Evolutionary conservation across 1,139 yeast species (phyloP).

Genomic region (Sugiyamaella paludigena): DNA sequence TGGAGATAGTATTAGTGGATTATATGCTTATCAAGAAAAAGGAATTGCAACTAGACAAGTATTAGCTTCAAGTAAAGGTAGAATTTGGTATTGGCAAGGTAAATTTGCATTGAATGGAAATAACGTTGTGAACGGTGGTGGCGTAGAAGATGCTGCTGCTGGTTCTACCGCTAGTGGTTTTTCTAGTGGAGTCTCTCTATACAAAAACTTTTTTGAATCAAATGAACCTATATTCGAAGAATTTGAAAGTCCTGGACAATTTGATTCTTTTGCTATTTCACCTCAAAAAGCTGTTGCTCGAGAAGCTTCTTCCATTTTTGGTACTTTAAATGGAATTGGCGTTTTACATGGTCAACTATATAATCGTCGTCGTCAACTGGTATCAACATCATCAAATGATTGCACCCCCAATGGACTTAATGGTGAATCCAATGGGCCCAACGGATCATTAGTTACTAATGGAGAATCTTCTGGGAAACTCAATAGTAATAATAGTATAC

Average conservation of each 20-base stretch:
- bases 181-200: slow-evolving; percentile 33
- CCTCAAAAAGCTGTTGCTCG: slow-evolving; percentile 16
- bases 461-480: slow-evolving; percentile 8
- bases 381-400: too few species aligned
- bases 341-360: slow-evolving; percentile 41
- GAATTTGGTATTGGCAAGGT: slow-evolving; percentile 44
- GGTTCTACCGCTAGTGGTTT: slow-evolving; percentile 12
- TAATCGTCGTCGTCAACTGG: neutral
- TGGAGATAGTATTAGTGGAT: slow-evolving; percentile 39
- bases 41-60: slow-evolving; percentile 30
- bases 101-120: slow-evolving; percentile 17
- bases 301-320: slow-evolving; percentile 33
- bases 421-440: too few species aligned
- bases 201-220: slow-evolving; percentile 33
- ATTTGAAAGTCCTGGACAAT: slow-evolving; percentile 26
- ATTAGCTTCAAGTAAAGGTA: slow-evolving; percentile 41
- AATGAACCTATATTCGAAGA: slow-evolving; percentile 28
- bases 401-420: slow-evolving; percentile 24
- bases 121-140: neutral
- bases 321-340: slow-evolving; percentile 49
- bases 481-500: neutral
- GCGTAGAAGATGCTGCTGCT: neutral
- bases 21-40: slow-evolving; percentile 29
- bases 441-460: slow-evolving; percentile 9
- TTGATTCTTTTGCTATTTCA: slow-evolving; percentile 21